These are phyloP conservation scores for Phyllostachys edulis DNA, from an alignment of 176 grass and related monocot species.

Conservation along the genomic window DNA sequence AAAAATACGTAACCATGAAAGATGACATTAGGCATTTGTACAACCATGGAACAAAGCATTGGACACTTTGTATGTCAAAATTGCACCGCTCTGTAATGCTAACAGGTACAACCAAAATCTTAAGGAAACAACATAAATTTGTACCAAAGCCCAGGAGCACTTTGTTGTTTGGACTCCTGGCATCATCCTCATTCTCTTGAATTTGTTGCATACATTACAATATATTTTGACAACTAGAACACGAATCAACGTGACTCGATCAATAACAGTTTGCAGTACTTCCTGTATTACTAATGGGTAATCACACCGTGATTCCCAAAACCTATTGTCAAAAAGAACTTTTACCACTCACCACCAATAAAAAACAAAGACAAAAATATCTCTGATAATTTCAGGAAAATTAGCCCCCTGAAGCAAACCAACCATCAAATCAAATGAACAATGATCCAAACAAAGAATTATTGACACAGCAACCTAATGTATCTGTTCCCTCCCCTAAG, in stretches of 20 bases:
- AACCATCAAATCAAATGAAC: background rate
- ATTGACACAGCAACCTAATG: background rate
- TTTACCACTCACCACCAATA: background rate
- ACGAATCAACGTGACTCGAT: background rate
- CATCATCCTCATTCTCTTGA: background rate
- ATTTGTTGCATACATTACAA: background rate
- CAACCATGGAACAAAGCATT: background rate
- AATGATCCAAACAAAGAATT: background rate
- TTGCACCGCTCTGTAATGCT: background rate
- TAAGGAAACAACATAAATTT: background rate
- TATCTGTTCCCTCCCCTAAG: background rate
- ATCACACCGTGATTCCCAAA: background rate
- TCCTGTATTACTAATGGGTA: background rate
- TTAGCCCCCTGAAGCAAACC: background rate
- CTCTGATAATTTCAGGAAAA: background rate
- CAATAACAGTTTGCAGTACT: background rate
- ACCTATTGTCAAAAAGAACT: background rate
- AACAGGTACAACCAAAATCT: background rate
- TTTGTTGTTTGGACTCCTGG: background rate
- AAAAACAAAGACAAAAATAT: background rate
- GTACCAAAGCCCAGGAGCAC: background rate
- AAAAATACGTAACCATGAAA: background rate
- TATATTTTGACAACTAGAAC: background rate
- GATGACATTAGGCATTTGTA: background rate
- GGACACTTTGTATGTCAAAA: background rate